Base-by-base conservation (phyloP, 2,329 filamentous ascomycete genomes). In the Cercospora sojina region DNA sequence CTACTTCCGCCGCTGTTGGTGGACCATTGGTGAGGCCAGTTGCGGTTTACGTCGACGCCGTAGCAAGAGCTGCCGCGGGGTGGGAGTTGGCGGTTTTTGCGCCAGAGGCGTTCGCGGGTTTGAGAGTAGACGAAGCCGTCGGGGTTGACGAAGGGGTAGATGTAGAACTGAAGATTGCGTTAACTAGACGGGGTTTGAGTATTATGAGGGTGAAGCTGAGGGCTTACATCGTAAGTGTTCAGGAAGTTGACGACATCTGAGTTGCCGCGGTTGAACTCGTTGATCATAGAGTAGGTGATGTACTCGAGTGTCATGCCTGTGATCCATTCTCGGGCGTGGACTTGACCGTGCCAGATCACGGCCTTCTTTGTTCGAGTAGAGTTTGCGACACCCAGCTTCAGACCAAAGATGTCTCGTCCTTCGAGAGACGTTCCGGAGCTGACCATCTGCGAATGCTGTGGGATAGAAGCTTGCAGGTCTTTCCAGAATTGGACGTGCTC, bases 241-340 rank as follows among this genome's bases (percentile, higher is more conserved):
- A 90, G 80, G 62, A 85, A 82, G 0, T 76, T 73, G 43, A 76
- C 80, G 43, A 83, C 76, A 4, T 77, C 74, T 1, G 77, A 70
- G n/a, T 77, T 70, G 18, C 66, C 70, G 18, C 76, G 75, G 32
- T 72, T 73, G 71, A 85, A 86, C 59, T 81, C 80, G 38, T 78
- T 78, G 18, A 87, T 76, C 32, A 88, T 78, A 18, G 80, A 76
- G 67, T 82, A 82, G 9, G 83, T 80, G 16, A 86, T 76, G 73
- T 86, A 88, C 73, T 88, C 85, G 47, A 82, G 35, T 53, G 58
- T 64, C 78, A 86, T 84, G 10, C 83, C 81, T 5, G 82, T 81
- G 61, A 88, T 85, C 86, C 86, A 88, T 74, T 88, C 86, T 51
- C 86, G 80, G 8, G 85, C 85, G 73, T 89, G 86, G 12, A 87